Percentiles rank a stretch among this genome's conserved stretches.
Evolutionary conservation across 106 monocot genomes (phyloP).

Genomic region (Dendrobium catenatum): DNA sequence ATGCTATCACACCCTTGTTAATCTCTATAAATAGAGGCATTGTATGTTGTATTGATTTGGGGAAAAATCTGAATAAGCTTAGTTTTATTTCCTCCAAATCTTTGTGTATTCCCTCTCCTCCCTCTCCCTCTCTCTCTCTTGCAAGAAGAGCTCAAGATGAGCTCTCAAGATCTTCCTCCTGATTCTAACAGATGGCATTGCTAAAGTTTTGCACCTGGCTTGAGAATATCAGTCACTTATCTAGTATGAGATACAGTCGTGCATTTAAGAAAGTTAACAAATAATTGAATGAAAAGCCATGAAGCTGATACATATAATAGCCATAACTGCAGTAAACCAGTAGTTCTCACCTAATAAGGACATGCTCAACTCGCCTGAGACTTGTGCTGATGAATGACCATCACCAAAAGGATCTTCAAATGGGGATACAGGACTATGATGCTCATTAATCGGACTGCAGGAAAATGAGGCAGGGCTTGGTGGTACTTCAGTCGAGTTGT

Average conservation of each 20-base stretch:
- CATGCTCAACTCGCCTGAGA: conserved; percentile 26
- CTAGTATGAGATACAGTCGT: neutral
- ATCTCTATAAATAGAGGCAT: too few relatives aligned
- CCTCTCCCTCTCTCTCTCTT: too few relatives aligned
- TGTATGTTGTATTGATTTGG: too few relatives aligned
- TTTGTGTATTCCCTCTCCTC: too few relatives aligned
- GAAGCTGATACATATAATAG: neutral
- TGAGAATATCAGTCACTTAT: neutral
- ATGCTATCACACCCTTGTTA: too few relatives aligned
- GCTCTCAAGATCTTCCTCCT: too few relatives aligned
- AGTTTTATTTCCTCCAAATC: too few relatives aligned
- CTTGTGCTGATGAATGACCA: conserved; percentile 28
- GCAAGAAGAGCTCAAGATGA: too few relatives aligned
- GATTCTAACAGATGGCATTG: neutral
- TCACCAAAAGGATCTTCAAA: conserved; percentile 50
- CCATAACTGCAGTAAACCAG: neutral
- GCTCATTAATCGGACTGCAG: conserved; percentile 47
- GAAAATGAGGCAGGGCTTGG: conserved; percentile 86
- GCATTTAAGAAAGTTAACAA: neutral
- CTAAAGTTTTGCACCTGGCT: neutral
- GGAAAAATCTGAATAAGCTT: too few relatives aligned
- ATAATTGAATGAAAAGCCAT: neutral
- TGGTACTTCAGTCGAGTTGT: conserved; percentile 87
- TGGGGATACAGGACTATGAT: conserved; percentile 83
- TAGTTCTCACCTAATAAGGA: conserved; percentile 37